These are phyloP conservation scores for Blepharisma japonicum DNA, from an alignment of 73 alveolate species.

Conservation along the genomic window DNA sequence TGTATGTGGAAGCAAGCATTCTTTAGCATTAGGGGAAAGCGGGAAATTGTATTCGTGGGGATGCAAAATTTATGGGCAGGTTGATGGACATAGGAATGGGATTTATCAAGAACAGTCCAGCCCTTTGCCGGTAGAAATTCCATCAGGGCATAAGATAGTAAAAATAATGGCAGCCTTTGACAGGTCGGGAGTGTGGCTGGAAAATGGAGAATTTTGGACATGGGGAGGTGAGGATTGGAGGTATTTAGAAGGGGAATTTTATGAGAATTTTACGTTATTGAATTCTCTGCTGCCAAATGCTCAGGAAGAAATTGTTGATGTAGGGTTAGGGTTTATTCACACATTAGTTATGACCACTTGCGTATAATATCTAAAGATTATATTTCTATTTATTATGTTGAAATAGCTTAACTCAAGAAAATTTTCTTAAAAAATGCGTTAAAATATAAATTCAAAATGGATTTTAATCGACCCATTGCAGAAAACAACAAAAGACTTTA, in stretches of 20 bases:
- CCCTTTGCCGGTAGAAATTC: constrained; percentile 15
- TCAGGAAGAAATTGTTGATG: constrained; percentile 27
- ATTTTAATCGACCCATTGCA: neutral
- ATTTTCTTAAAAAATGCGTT: too few species aligned
- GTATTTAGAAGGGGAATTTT: constrained; percentile 30
- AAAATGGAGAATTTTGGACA: constrained; percentile 20
- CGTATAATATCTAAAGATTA: neutral
- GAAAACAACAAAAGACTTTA: neutral
- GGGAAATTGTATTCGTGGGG: constrained; percentile 90
- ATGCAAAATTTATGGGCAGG: constrained; percentile 32
- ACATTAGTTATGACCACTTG: constrained; percentile 28
- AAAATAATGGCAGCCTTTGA: constrained; percentile 25
- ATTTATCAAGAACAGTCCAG: constrained; percentile 23
- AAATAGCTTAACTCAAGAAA: too few species aligned
- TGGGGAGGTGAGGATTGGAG: constrained; percentile 31
- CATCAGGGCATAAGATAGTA: neutral
- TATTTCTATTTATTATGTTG: too few species aligned
- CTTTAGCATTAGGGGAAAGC: constrained; percentile 71
- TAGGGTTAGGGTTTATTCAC: constrained; percentile 25
- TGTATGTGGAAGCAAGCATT: constrained; percentile 92
- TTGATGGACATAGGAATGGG: constrained; percentile 15
- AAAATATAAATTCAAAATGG: too few species aligned
- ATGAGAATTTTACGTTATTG: neutral
- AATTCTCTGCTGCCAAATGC: neutral
- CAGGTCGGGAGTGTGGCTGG: neutral